phyloP scores from a whole-genome alignment of 1,139 yeast genomes.

The Yamadazyma dendronema region DNA sequence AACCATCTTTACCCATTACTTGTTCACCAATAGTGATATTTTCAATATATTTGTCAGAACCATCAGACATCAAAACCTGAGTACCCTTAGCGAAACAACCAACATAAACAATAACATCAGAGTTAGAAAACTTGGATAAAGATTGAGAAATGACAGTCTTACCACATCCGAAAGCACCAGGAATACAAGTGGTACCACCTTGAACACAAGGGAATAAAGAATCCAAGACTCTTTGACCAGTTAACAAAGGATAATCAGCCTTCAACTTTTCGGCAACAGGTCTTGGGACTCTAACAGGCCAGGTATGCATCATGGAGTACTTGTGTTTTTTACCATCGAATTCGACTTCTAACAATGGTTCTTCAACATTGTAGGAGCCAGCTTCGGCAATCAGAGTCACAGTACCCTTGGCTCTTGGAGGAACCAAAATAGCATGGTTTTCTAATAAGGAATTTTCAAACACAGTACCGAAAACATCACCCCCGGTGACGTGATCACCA shows the following conservation, averaged over 20 bases:
- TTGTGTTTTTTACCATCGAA: conserved; percentile 81
- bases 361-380: conserved; percentile 90
- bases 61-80: conserved; percentile 41
- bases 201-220: conserved; percentile 98
- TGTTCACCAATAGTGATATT: conserved; percentile 32
- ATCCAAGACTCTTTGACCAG: conserved; percentile 98
- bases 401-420: conserved; percentile 99
- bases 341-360: conserved; percentile 87
- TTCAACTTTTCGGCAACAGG: conserved; percentile 92
- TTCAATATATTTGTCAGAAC: conserved; percentile 32
- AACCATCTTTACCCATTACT: conserved; percentile 45
- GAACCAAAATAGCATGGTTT: conserved; percentile 90
- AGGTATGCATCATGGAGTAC: conserved; percentile 94
- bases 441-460: conserved; percentile 89
- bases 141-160: conserved; percentile 98
- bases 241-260: conserved; percentile 91
- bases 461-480: conserved; percentile 93
- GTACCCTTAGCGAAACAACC: conserved; percentile 63
- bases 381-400: conserved; percentile 83
- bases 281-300: conserved; percentile 99
- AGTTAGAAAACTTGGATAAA: conserved; percentile 92
- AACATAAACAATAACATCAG: conserved; percentile 91
- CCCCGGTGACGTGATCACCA: conserved; percentile 98
- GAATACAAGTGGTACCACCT: conserved; percentile 99
- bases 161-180: conserved; percentile 99